phyloP scores from a whole-genome alignment of 441 rosid genomes.

The Corymbia citriodora region DNA sequence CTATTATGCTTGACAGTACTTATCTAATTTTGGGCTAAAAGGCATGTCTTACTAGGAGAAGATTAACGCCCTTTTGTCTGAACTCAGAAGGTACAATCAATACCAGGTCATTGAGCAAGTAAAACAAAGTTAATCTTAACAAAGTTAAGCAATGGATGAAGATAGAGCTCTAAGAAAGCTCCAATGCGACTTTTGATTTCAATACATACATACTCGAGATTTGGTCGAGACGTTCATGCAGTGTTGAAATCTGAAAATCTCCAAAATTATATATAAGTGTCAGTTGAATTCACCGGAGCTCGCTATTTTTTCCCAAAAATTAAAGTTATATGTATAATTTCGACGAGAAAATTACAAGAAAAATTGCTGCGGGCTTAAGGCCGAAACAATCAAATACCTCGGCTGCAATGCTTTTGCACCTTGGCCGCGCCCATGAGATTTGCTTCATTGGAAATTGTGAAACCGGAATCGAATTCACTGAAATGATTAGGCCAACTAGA shows the following conservation, averaged over 20 bases:
- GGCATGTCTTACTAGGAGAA: not conserved
- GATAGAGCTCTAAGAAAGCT: not conserved
- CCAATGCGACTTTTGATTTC: not conserved
- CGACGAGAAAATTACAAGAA: not conserved
- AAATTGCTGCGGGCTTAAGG: rapidly evolving
- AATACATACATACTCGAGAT: not conserved
- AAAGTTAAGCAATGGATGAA: not conserved
- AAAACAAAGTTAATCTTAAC: not conserved
- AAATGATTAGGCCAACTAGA: not conserved
- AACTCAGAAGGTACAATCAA: not conserved
- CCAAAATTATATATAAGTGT: not conserved
- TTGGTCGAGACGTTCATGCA: not conserved
- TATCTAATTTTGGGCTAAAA: not conserved
- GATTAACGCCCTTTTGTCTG: not conserved
- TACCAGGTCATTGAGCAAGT: not conserved
- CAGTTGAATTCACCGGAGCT: not conserved
- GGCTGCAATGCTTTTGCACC: not conserved
- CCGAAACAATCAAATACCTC: not conserved
- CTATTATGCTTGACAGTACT: not conserved
- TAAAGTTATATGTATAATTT: not conserved
- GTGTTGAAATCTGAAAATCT: not conserved
- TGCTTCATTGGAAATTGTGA: too few relatives aligned
- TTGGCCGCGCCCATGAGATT: not conserved
- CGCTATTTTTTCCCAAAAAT: rapidly evolving
- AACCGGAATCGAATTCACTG: not conserved